These are phyloP conservation scores for Pelagophyceae sp. DNA, from an alignment of 352 stramenopile genomes.

Conservation along the genomic window DNA sequence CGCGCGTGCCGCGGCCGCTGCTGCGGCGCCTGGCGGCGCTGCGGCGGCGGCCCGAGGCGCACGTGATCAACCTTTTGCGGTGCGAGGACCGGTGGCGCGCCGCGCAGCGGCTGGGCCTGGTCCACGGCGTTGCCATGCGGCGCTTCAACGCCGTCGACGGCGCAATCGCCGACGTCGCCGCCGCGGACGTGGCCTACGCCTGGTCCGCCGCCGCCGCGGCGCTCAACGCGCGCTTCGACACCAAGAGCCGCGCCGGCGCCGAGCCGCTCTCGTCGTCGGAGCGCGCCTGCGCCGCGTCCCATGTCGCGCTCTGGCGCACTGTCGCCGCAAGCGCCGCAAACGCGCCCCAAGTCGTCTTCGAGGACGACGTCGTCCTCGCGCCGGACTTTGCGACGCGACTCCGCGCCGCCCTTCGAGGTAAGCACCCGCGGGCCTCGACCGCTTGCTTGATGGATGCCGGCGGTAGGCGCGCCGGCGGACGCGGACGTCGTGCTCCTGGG, in stretches of 20 bases:
- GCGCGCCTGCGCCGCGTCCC: not conserved
- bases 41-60: not conserved
- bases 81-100: not conserved
- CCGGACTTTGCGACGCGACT: not conserved
- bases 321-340: not conserved
- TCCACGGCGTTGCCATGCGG: not conserved
- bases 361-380: slow-evolving; percentile 17
- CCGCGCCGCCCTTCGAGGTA: not conserved
- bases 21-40: not conserved
- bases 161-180: not conserved
- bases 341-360: not conserved
- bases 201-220: not conserved
- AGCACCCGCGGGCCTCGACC: not conserved
- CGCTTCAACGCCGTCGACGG: not conserved
- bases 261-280: not conserved
- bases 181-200: not conserved
- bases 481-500: not conserved
- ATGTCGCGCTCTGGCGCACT: not conserved
- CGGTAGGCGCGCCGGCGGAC: not conserved
- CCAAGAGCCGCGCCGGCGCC: not conserved
- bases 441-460: not conserved
- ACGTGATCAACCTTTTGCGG: not conserved
- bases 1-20: no score
- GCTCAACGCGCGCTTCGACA: not conserved
- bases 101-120: not conserved